Conservation (phyloP, 2,329 filamentous ascomycete genomes). For the Phoma sp. region DNA sequence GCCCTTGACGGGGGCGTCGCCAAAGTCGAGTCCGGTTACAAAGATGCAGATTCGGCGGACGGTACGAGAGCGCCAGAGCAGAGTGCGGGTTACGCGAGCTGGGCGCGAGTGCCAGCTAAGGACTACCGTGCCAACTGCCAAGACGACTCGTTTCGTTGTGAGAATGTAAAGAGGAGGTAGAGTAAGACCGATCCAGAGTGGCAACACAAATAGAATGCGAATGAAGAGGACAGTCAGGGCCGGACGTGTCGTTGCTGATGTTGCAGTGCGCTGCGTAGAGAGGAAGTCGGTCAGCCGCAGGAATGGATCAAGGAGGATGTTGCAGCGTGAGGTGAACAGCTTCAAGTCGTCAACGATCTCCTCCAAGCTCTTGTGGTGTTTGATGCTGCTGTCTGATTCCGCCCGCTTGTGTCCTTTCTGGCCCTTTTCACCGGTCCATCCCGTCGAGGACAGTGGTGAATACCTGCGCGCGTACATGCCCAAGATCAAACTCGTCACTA, state of each 20-base stretch:
- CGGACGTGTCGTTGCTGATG: conserved; percentile 86
- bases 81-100: conserved; percentile 80
- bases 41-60: conserved; percentile 72
- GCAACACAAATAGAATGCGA: conserved; percentile 84
- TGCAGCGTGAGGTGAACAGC: conserved; percentile 88
- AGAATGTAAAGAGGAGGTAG: conserved; percentile 83
- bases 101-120: conserved; percentile 92
- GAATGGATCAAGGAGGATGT: conserved; percentile 87
- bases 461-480: conserved; percentile 93
- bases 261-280: conserved; percentile 87
- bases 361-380: conserved; percentile 91
- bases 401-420: conserved; percentile 60
- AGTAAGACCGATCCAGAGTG: conserved; percentile 83
- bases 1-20: conserved; percentile 47
- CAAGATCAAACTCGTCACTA: conserved; percentile 78
- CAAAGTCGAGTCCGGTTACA: conserved; percentile 81
- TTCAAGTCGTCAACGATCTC: conserved; percentile 95
- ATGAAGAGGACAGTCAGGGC: conserved; percentile 89
- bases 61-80: conserved; percentile 86
- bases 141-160: conserved; percentile 80
- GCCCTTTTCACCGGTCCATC: conserved; percentile 70
- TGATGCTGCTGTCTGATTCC: conserved; percentile 66
- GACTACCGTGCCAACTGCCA: conserved; percentile 84
- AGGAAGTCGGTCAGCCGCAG: conserved; percentile 90
- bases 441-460: conserved; percentile 86